Conservation (phyloP, 805 yeast genomes). For the Kuraishia capsulata region DNA sequence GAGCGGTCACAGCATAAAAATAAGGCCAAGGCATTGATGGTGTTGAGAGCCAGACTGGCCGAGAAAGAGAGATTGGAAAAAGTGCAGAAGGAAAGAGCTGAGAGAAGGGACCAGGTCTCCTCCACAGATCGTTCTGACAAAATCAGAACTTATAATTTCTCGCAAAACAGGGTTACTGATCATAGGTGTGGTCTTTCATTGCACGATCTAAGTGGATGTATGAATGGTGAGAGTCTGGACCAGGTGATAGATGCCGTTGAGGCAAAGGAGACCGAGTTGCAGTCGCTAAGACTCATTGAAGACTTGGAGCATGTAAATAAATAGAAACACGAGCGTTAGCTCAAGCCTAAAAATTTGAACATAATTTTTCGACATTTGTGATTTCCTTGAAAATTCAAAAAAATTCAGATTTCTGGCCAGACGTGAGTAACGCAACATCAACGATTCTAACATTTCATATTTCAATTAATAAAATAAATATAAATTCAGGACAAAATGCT, state of each 20-base stretch:
- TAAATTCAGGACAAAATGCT: too few relatives aligned
- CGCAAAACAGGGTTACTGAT: conserved; percentile 89
- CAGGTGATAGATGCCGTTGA: conserved; percentile 46
- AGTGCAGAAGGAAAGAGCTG: conserved; percentile 53
- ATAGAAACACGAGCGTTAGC: too few relatives aligned
- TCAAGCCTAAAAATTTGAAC: too few relatives aligned
- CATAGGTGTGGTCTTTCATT: conserved; percentile 79
- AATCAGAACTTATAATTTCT: conserved; percentile 86
- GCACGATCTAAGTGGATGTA: conserved; percentile 64
- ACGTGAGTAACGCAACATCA: too few relatives aligned
- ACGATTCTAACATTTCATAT: too few relatives aligned
- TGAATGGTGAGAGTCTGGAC: conserved; percentile 52
- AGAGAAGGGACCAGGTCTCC: conserved; percentile 76
- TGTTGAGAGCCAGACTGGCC: conserved; percentile 77
- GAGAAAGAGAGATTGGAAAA: conserved; percentile 63
- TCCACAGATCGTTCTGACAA: conserved; percentile 89
- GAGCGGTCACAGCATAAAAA: conserved; percentile 92
- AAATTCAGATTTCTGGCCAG: too few relatives aligned
- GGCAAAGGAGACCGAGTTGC: conserved; percentile 32
- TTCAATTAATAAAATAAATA: too few relatives aligned
- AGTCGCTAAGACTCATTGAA: conserved; percentile 28
- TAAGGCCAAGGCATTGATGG: conserved; percentile 83
- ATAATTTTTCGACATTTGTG: too few relatives aligned
- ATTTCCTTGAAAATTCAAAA: too few relatives aligned
- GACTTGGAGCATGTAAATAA: too few relatives aligned